Conservation (phyloP, 1,284 basidiomycete species). For the Puccinia triticina region DNA sequence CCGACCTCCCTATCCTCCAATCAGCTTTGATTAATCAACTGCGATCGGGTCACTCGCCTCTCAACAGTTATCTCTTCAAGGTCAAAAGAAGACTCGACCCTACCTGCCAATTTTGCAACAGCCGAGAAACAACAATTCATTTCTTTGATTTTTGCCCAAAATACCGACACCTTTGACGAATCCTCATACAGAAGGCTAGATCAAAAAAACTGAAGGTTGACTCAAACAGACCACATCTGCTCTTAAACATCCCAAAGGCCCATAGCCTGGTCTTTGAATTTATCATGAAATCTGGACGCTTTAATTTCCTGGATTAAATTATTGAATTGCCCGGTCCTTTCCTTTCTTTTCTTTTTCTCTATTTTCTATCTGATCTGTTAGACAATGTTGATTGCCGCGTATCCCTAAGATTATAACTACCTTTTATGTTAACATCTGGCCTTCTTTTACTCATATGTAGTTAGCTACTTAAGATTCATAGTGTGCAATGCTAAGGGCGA, state of each 20-base stretch:
- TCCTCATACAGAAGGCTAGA: too few relatives aligned
- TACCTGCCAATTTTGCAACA: not conserved
- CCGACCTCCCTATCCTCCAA: not conserved
- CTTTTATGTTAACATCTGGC: not conserved
- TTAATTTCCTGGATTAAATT: not conserved
- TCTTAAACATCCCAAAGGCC: not conserved
- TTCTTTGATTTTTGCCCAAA: too few relatives aligned
- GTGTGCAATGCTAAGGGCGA: too few relatives aligned
- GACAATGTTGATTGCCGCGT: not conserved
- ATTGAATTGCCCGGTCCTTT: not conserved
- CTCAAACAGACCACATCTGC: not conserved
- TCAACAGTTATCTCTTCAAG: not conserved
- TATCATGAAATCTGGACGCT: not conserved
- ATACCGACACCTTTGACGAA: too few relatives aligned
- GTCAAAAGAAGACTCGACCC: not conserved
- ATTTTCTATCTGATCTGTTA: slow-evolving; percentile 8
- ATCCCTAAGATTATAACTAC: not conserved
- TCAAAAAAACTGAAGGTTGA: too few relatives aligned
- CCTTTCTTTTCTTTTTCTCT: not conserved
- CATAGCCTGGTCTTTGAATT: not conserved
- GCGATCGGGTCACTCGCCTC: not conserved
- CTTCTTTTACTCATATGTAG: not conserved
- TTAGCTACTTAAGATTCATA: too few relatives aligned
- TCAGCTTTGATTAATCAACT: not conserved
- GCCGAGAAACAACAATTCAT: not conserved